Evolutionary conservation across 176 grass and related monocot species (phyloP).

Genomic region (Saccharum officinarum): DNA sequence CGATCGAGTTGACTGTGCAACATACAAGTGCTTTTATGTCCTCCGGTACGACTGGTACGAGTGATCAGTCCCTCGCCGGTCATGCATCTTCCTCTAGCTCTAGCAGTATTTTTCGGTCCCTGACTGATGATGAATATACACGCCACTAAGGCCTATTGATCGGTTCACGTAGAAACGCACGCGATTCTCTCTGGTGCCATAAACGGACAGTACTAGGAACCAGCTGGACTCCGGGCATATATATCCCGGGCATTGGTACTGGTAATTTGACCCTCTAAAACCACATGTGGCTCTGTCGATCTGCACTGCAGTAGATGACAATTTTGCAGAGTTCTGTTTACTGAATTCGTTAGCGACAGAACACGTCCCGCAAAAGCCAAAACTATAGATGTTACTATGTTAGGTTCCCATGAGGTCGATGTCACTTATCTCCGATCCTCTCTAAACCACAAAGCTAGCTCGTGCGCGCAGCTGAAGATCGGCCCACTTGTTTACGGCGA

Average conservation of each 20-base stretch:
- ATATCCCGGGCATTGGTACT: no score
- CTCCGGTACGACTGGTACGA: background rate
- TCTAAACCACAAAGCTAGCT: no score
- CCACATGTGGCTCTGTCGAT: background rate
- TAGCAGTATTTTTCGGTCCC: background rate
- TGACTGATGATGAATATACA: no score
- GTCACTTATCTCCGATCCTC: no score
- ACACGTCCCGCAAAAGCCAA: background rate
- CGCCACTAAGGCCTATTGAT: no score
- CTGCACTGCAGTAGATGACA: background rate
- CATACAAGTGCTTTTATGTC: background rate
- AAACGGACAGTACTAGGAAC: no score
- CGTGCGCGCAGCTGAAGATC: background rate
- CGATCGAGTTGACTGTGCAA: constrained; percentile 30
- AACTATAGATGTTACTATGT: background rate
- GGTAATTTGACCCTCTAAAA: background rate
- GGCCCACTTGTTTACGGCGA: constrained; percentile 35
- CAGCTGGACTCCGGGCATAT: no score
- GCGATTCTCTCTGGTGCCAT: no score
- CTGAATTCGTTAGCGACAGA: no score
- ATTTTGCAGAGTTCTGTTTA: no score
- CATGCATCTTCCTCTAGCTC: background rate
- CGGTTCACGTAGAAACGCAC: no score
- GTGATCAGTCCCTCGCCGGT: background rate
- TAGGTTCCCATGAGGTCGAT: no score